Evolutionary conservation across 1,284 basidiomycete species (phyloP), one percentile per base, ranked within the genome.

Genomic region (Lignosus rhinocerotis): DNA sequence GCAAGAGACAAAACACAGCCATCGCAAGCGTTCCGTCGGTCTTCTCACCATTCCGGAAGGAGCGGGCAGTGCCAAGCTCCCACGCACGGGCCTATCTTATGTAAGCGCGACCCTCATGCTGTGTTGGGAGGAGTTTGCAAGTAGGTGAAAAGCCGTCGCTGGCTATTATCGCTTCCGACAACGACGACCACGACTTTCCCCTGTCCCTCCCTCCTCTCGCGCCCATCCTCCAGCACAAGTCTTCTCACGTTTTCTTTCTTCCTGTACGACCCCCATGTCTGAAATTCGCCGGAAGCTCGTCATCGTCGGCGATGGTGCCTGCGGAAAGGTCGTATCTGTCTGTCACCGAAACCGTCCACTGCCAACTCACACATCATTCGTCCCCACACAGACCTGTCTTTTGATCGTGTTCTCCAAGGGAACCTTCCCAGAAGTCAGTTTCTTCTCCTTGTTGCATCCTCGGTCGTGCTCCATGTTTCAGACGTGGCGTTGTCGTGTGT

Each of bases 371-470:
- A 42, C 34, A 33, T 51, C 45, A 45, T 55, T 32, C 39, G 47
- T 38, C 55, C 55, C 50, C 46, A 31, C 44, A 25, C 66, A 78
- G 80, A 85, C 84, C 62, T 85, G 83, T 73, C 76, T 86, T 58
- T 74, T 86, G 60, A 85, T 86, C 67, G 82, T 85, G 62, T 86
- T 85, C 74, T 80, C 81, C 71, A 88, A 88, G 78, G 87, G 87
- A 60, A 86, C 86, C 62, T 91, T 91, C 81, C 88, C 88, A 49
- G 87, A 88, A 80, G 87, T 88, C 61, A 61, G 72, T 60, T 16
- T 21, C 42, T 19, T 12, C 17, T 10, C 34, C 16, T 17, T 1
- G 43, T 14, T 33, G 41, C 48, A 9, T 54, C 25, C 9, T 3
- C n/a, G 16, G 16, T n/a, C 7, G 21, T 12, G n/a, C 17, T 21